Conservation (phyloP, 352 stramenopile genomes). For the Phytophthora colocasiae region DNA sequence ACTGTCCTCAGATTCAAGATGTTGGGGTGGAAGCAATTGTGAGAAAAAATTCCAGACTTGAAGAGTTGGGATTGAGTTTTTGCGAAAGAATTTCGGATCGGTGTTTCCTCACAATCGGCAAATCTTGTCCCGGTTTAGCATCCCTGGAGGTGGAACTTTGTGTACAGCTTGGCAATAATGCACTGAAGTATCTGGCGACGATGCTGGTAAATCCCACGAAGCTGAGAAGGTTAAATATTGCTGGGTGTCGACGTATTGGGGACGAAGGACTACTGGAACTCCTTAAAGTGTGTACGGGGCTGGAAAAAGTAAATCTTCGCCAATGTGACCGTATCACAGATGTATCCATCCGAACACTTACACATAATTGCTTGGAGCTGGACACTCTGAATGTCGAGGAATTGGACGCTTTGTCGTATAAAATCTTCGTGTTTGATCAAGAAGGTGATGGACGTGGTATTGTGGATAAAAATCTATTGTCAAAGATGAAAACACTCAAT, state of each 20-base stretch:
- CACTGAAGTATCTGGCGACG: slow-evolving; percentile 64
- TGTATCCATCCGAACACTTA: slow-evolving; percentile 66
- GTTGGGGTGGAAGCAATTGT: slow-evolving; percentile 78
- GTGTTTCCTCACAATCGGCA: slow-evolving; percentile 59
- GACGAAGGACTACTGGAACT: slow-evolving; percentile 85
- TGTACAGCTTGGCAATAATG: slow-evolving; percentile 60
- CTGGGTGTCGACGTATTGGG: slow-evolving; percentile 75
- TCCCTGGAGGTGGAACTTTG: slow-evolving; percentile 69
- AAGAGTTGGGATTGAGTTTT: slow-evolving; percentile 66
- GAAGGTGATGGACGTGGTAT: slow-evolving; percentile 78
- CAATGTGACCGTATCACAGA: slow-evolving; percentile 90
- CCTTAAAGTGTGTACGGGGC: slow-evolving; percentile 55
- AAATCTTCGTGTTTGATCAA: slow-evolving; percentile 87
- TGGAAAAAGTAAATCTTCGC: slow-evolving; percentile 80
- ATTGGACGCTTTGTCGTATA: slow-evolving; percentile 67
- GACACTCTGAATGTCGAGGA: slow-evolving; percentile 87
- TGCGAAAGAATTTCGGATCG: slow-evolving; percentile 76
- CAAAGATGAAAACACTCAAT: slow-evolving; percentile 66
- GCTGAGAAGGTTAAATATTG: slow-evolving; percentile 78
- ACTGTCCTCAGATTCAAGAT: slow-evolving; percentile 82
- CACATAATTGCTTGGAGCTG: slow-evolving; percentile 87
- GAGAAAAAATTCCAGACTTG: slow-evolving; percentile 51
- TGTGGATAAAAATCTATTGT: slow-evolving; percentile 82
- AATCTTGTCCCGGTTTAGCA: slow-evolving; percentile 51
- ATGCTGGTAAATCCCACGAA: slow-evolving; percentile 50